Evolutionary conservation across 495 filamentous ascomycete species (phyloP).

Genomic region (Penicillium verhagenii): DNA sequence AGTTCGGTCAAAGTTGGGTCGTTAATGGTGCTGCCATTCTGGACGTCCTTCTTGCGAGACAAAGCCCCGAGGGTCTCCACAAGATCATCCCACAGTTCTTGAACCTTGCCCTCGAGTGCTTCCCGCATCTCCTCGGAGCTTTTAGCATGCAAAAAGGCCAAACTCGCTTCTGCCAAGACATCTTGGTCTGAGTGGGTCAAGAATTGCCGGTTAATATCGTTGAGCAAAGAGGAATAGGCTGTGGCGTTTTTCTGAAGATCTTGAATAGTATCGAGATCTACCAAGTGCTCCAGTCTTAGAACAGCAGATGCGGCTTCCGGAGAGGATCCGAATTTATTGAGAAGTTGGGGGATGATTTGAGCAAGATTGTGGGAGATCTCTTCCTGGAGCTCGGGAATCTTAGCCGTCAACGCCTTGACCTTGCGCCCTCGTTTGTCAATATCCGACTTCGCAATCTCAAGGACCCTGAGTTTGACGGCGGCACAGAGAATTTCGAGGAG

Average conservation of each 20-base stretch:
- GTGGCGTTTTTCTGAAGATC: constrained; percentile 83
- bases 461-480: constrained; percentile 66
- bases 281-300: constrained; percentile 78
- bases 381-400: constrained; percentile 65
- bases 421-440: constrained; percentile 59
- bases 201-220: constrained; percentile 93
- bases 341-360: constrained; percentile 72
- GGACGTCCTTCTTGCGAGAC: constrained; percentile 63
- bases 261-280: constrained; percentile 86
- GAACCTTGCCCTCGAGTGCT: constrained; percentile 73
- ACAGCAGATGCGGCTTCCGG: constrained; percentile 82
- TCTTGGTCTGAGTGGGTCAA: constrained; percentile 80
- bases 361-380: constrained; percentile 73
- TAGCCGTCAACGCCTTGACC: constrained; percentile 59
- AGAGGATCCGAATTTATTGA: constrained; percentile 90
- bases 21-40: constrained; percentile 59
- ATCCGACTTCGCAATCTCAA: constrained; percentile 56
- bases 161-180: constrained; percentile 80
- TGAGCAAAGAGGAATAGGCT: constrained; percentile 76
- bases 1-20: constrained; percentile 63
- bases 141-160: constrained; percentile 80
- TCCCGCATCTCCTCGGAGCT: constrained; percentile 86
- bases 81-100: constrained; percentile 80
- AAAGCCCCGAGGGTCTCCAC: constrained; percentile 67
- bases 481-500: constrained; percentile 84